Evolutionary conservation across 1,284 basidiomycete species (phyloP).

Genomic region (Exobasidium rhododendri): DNA sequence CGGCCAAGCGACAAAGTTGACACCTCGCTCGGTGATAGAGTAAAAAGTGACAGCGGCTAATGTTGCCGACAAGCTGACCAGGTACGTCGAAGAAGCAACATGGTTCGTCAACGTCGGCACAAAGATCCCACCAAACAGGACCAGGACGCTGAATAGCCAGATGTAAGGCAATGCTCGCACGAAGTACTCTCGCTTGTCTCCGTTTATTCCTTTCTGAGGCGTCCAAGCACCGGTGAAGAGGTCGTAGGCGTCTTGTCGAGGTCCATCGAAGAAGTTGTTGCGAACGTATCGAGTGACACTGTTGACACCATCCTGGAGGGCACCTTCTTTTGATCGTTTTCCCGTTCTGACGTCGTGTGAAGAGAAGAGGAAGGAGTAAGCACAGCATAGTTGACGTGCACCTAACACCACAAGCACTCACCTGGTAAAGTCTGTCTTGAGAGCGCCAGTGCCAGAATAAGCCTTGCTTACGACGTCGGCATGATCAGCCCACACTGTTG

Average conservation of each 20-base stretch:
- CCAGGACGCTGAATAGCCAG: conserved; percentile 69
- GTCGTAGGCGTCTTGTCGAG: conserved; percentile 70
- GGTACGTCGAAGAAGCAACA: conserved; percentile 13
- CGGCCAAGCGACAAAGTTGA: conserved; percentile 53
- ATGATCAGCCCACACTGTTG: conserved; percentile 90
- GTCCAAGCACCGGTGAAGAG: conserved; percentile 85
- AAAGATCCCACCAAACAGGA: conserved; percentile 61
- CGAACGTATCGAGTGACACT: conserved; percentile 81
- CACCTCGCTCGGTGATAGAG: conserved; percentile 45
- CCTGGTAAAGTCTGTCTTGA: conserved; percentile 91
- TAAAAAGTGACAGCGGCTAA: conserved; percentile 23
- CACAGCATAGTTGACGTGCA: background rate
- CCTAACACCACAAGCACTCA: background rate
- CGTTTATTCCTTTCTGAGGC: conserved; percentile 65
- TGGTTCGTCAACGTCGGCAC: conserved; percentile 23
- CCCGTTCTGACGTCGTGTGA: too few relatives aligned
- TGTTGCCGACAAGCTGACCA: conserved; percentile 16
- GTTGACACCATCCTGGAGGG: conserved; percentile 81
- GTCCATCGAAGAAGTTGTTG: conserved; percentile 97
- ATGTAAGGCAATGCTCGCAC: conserved; percentile 82
- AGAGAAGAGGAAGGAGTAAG: too few relatives aligned
- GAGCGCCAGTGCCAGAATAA: conserved; percentile 89
- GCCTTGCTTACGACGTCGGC: conserved; percentile 86
- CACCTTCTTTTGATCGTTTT: conserved; percentile 75
- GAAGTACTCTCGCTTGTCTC: conserved; percentile 73